Evolutionary conservation across 371 early-diverging fungal species (phyloP), one percentile per base, ranked within the genome.

Genomic region (Mortierella sp.): DNA sequence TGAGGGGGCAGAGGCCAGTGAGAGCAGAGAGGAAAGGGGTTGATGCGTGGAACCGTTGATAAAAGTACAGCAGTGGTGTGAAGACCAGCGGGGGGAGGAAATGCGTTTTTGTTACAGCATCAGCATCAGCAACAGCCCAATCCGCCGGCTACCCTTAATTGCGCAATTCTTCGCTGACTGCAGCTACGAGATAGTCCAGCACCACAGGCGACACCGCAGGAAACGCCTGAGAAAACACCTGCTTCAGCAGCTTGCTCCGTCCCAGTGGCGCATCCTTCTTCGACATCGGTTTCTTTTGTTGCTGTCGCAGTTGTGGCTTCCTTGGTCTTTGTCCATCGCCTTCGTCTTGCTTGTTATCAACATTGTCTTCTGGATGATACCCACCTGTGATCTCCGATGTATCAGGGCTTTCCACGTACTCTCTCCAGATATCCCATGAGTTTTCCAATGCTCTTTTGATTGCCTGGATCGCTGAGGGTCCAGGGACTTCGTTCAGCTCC

Each of bases 211-310:
- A 54, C 34, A 70, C 48, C 2, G 50, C 55, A 10, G 70, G 70
- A 27, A 25, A 70, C 10, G 70, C 70, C 16, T 54, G 34, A 8
- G 70, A 57, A 28, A 70, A 63, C n/a, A 69, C 69, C 43, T 69
- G 69, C 21, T 62, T 39, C 25, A 62, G 39, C 31, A 57, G 39
- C 22, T 53, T 52, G 39, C 48, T 39, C 39, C 53, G 57, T 3
- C 57, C 57, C 2, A 28, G 25, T 3, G 21, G 37, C 21, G 28
- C 22, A 6, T 52, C 25, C 24, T 12, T 16, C 21, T 31, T 2
- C 14, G 46, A 10, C 16, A 46, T 14, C 4, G 27, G 27, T 41
- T 14, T 34, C 24, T 25, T 13, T 43, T 25, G 39, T 6, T 37
- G 60, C 25, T 7, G 60, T 19, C 10, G 24, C 24, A 16, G 46